Percentiles rank a stretch among this genome's conserved stretches.
phyloP scores from a whole-genome alignment of 768 basidiomycete genomes.

The Mycena indigotica region DNA sequence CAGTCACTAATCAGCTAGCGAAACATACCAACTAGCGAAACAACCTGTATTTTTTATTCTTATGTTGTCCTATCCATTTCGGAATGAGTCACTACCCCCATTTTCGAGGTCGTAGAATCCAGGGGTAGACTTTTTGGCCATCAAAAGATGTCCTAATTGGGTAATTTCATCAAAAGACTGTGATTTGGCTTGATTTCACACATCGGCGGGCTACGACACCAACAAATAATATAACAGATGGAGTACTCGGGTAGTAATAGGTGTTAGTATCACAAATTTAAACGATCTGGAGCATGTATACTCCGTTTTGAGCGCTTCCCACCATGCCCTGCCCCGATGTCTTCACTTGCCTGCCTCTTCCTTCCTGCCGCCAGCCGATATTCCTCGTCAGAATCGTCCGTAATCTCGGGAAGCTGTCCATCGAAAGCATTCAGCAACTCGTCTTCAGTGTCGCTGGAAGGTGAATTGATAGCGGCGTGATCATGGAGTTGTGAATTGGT shows the following conservation, averaged over 20 bases:
- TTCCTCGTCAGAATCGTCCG: not conserved
- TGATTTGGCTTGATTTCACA: not conserved
- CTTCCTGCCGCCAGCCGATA: not conserved
- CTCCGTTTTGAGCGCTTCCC: not conserved
- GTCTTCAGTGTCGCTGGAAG: too few relatives aligned
- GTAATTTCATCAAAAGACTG: not conserved
- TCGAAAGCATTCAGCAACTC: conserved; percentile 3
- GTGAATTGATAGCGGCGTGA: not conserved
- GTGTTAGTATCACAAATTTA: not conserved
- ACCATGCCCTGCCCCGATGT: not conserved
- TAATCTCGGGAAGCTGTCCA: not conserved
- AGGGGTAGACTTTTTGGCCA: not conserved
- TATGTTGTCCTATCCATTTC: too few relatives aligned
- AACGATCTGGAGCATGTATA: not conserved
- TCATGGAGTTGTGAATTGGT: not conserved
- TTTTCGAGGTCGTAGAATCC: not conserved
- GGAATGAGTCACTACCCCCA: too few relatives aligned
- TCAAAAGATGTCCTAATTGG: not conserved
- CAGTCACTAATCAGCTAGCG: too few relatives aligned
- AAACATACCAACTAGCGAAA: too few relatives aligned
- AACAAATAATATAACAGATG: not conserved
- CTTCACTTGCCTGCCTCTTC: not conserved
- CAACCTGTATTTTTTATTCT: too few relatives aligned
- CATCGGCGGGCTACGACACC: too few relatives aligned
- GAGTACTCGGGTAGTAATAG: too few relatives aligned